Evolutionary conservation across 2,329 filamentous ascomycete species (phyloP).

Genomic region (Trichoderma breve): DNA sequence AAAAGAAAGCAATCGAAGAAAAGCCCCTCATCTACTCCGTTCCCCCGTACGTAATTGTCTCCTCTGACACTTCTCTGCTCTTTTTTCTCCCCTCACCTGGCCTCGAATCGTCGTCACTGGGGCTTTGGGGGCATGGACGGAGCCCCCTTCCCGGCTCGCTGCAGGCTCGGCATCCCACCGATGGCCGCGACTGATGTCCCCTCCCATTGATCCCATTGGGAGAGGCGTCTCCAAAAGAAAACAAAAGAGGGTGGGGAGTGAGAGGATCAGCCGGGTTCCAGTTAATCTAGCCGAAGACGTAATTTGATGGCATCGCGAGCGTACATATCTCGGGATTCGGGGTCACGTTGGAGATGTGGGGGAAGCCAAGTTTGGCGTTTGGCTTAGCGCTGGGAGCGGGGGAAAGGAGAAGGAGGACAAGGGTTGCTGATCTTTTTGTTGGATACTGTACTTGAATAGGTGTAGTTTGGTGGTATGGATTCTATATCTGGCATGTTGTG

Average conservation of each 20-base stretch:
- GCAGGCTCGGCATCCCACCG: slow-evolving; percentile 15
- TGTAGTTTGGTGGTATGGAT: neutral
- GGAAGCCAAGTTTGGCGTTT: neutral
- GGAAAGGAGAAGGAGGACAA: neutral
- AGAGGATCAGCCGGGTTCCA: neutral
- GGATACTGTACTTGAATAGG: neutral
- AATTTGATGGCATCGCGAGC: neutral
- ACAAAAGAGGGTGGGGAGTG: slow-evolving; percentile 1
- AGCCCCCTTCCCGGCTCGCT: neutral
- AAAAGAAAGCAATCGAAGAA: neutral
- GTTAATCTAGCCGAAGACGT: slow-evolving; percentile 5
- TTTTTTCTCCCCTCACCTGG: neutral
- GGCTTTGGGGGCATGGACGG: neutral
- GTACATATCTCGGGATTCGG: slow-evolving; percentile 18
- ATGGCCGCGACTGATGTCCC: neutral
- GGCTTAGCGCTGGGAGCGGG: slow-evolving; percentile 2
- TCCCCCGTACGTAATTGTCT: neutral
- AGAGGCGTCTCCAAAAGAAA: neutral
- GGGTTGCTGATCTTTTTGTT: neutral
- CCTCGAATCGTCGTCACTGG: neutral
- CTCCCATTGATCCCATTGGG: neutral
- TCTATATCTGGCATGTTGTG: neutral
- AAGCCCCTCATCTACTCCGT: slow-evolving; percentile 1
- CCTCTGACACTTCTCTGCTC: neutral
- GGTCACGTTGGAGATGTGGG: slow-evolving; percentile 14